Base-by-base conservation (phyloP, 345 rosid genomes). In the Linum lewisii region DNA sequence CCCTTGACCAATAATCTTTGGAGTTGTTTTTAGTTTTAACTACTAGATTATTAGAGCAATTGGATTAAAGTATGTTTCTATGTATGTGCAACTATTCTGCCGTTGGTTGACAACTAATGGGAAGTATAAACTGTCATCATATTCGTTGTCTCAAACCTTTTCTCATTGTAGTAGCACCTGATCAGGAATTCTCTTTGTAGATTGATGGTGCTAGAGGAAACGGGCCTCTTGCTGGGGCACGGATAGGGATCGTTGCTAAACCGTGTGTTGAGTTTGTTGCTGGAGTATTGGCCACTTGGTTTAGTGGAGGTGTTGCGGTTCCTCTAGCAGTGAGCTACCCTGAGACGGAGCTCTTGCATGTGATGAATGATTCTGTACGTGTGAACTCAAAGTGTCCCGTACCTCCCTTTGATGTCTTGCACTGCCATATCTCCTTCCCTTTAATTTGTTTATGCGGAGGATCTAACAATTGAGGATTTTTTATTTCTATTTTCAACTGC, bases 321-420 rank as follows among this genome's bases (percentile, higher is more conserved):
- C 99, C 99, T 10, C 95, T 93, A 20, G 95, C 99, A 16, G 83
- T 87, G 51, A 89, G 91, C 81, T 81, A 93, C 65, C 99, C 99
- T 1, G 97, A 89, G 70, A 74, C 90, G 29, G 99, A 93, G 77
- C 95, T 93, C 60, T 76, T 89, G 52, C 93, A 93, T 61, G 95
- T 93, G 70, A 82, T 89, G 79, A 82, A 76, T 72, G 90, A 93
- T 69, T 87, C 97, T 45, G 99, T 93, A 82, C 56, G 79, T 18
- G 47, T 42, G 47, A 42, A 51, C 21, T 52, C 61, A 49, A 68
- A 64, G 15, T 49, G 42, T 47, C 50, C 51, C 20, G 56, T 24
- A 24, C 23, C 61, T 59, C 21, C 52, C 16, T 25, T 55, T 59
- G 18, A 24, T 13, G 8, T 32, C 25, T 51, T 58, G 8, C 13